Conservation (phyloP, 148 eudicot genomes). For the Spergularia bocconei region DNA sequence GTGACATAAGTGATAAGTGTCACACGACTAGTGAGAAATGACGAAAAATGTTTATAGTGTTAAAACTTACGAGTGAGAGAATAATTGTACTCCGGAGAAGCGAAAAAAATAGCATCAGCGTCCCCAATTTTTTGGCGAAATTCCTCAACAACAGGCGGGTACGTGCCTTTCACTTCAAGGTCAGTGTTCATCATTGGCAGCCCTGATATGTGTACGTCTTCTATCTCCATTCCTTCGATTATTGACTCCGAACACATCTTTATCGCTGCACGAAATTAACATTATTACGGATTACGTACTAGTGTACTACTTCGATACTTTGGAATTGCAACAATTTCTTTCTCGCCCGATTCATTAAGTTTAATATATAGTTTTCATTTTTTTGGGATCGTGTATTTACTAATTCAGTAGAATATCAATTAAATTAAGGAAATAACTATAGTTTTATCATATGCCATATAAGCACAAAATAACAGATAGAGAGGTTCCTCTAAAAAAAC, state of each 20-base stretch:
- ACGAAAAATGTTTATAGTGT: not conserved
- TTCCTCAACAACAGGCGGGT: conserved; percentile 54
- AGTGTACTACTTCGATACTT: no score
- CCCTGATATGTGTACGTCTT: conserved; percentile 58
- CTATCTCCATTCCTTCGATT: conserved; percentile 53
- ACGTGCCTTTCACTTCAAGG: conserved; percentile 56
- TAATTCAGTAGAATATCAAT: no score
- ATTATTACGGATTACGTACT: no score
- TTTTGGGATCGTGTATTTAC: no score
- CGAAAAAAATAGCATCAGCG: conserved; percentile 65
- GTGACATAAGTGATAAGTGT: not conserved
- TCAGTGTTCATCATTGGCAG: conserved; percentile 76
- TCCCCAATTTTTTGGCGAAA: conserved; percentile 60
- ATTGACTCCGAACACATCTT: conserved; percentile 46
- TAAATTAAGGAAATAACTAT: no score
- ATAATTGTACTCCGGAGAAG: conserved; percentile 89
- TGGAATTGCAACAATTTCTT: no score
- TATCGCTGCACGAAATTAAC: conserved; percentile 36
- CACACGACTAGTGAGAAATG: not conserved
- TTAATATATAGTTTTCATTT: no score
- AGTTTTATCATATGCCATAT: no score
- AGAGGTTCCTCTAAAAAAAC: no score
- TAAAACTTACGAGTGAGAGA: conserved; percentile 59
- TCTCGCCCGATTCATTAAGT: no score
- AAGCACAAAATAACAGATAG: no score